Conservation (phyloP, 2,329 filamentous ascomycete species). For the Sporothrix brasiliensis region DNA sequence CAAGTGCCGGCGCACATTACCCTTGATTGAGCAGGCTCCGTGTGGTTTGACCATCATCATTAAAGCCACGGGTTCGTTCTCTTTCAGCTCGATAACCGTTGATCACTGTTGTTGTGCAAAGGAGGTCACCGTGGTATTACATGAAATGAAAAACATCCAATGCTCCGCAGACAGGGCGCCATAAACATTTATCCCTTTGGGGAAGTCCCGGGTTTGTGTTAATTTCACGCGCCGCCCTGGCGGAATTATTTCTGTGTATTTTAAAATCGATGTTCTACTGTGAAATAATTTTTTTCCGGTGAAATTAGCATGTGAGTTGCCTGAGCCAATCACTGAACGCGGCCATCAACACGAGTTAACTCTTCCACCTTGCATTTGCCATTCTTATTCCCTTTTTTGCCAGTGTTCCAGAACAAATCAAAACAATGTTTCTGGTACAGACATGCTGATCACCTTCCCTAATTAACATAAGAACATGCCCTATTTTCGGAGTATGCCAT, state of each 20-base stretch:
- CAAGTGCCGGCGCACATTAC: too few relatives aligned
- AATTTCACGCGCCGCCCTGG: conserved; percentile 18
- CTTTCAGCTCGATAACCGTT: too few relatives aligned
- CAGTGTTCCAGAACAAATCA: conserved; percentile 15
- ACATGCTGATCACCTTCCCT: background rate
- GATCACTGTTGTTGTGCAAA: too few relatives aligned
- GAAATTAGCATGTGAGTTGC: conserved; percentile 1
- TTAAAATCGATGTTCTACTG: too few relatives aligned
- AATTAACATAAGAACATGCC: background rate
- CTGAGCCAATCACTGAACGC: conserved; percentile 18
- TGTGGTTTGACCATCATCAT: too few relatives aligned
- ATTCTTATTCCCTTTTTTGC: background rate
- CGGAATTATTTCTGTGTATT: background rate
- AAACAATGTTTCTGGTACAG: background rate
- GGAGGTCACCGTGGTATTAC: too few relatives aligned
- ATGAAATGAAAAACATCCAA: background rate
- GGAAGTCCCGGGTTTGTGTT: background rate
- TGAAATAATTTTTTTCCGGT: too few relatives aligned
- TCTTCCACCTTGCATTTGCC: conserved; percentile 19
- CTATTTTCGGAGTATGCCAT: background rate
- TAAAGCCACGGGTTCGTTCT: too few relatives aligned
- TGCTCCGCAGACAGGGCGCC: conserved; percentile 8
- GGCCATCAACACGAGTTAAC: conserved; percentile 16
- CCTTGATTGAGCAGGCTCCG: too few relatives aligned
- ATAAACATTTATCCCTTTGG: conserved; percentile 9